A percentile compares a stretch with the other conserved stretches of the same genome.
These are phyloP conservation scores for Plectosphaerella plurivora DNA, from an alignment of 2,329 filamentous ascomycete species.

Conservation along the genomic window DNA sequence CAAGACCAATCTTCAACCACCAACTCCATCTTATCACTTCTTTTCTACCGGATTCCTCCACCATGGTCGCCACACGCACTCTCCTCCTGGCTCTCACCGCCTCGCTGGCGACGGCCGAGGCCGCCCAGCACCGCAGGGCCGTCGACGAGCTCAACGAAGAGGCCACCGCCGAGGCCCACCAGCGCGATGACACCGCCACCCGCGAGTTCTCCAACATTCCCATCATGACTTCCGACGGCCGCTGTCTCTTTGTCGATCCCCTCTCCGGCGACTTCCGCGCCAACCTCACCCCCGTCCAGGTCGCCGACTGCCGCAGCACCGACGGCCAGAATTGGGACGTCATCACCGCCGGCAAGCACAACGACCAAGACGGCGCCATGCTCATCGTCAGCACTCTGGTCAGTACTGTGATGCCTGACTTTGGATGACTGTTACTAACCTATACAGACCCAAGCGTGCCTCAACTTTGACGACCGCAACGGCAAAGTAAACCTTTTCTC, in stretches of 20 bases:
- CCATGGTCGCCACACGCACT: constrained; percentile 16
- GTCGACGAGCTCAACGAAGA: constrained; percentile 36
- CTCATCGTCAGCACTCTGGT: constrained; percentile 51
- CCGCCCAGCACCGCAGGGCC: constrained; percentile 24
- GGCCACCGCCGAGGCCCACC: constrained; percentile 39
- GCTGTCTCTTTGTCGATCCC: constrained; percentile 40
- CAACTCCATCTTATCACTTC: neutral
- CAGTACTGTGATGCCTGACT: constrained; percentile 7
- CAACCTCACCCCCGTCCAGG: constrained; percentile 41
- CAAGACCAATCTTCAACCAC: neutral
- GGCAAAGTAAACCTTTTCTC: constrained; percentile 53
- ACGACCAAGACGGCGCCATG: constrained; percentile 38
- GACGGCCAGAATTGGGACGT: constrained; percentile 42
- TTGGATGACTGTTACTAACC: too few species aligned
- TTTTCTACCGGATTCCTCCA: neutral
- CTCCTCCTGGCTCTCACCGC: constrained; percentile 20
- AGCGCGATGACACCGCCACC: constrained; percentile 36
- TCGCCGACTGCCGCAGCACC: constrained; percentile 35
- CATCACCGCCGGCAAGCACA: constrained; percentile 46
- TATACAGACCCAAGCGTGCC: constrained; percentile 45
- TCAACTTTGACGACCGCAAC: constrained; percentile 53
- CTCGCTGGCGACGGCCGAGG: constrained; percentile 14
- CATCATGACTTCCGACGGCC: constrained; percentile 38
- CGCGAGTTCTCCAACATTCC: constrained; percentile 38
- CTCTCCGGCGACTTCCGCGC: constrained; percentile 43